A percentile compares a stretch with the other conserved stretches of the same genome.
phyloP scores from a whole-genome alignment of 345 rosid genomes.

The Corchorus olitorius region DNA sequence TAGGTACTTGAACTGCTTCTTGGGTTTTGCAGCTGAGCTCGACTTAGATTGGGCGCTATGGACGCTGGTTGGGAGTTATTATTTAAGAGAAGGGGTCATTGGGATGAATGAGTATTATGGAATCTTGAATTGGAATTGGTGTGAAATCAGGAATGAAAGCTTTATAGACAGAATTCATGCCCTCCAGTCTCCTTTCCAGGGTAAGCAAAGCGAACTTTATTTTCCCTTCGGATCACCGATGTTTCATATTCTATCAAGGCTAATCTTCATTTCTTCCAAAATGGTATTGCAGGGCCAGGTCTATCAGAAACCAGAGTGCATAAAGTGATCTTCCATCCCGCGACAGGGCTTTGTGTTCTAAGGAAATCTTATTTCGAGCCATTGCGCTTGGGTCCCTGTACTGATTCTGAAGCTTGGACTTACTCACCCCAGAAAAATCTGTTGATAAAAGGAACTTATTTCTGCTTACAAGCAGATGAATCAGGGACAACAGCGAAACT shows the following conservation, averaged over 20 bases:
- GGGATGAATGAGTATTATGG: constrained; percentile 78
- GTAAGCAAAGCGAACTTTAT: constrained; percentile 23
- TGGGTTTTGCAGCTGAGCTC: constrained; percentile 67
- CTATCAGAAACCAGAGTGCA: constrained; percentile 50
- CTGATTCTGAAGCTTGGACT: constrained; percentile 72
- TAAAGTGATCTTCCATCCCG: constrained; percentile 73
- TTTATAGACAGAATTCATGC: constrained; percentile 50
- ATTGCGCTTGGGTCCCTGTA: constrained; percentile 65
- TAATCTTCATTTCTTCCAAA: background rate
- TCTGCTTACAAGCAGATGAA: constrained; percentile 64
- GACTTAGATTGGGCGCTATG: constrained; percentile 89
- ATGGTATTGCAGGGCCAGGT: constrained; percentile 68
- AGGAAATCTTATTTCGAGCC: constrained; percentile 47
- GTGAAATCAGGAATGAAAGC: constrained; percentile 61
- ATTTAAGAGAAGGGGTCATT: constrained; percentile 65
- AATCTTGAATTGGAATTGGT: constrained; percentile 62
- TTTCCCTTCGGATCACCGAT: background rate
- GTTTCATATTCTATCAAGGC: background rate
- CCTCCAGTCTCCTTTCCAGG: constrained; percentile 67
- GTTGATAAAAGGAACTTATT: constrained; percentile 48
- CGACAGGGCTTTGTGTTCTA: constrained; percentile 71
- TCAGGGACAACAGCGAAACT: constrained; percentile 46
- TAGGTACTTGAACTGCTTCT: constrained; percentile 71
- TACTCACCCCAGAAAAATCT: constrained; percentile 53
- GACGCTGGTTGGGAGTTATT: constrained; percentile 84